A percentile compares a stretch with the other conserved stretches of the same genome.
phyloP scores from a whole-genome alignment of 2,329 filamentous ascomycete genomes.

The Tolypocladium capitatum region DNA sequence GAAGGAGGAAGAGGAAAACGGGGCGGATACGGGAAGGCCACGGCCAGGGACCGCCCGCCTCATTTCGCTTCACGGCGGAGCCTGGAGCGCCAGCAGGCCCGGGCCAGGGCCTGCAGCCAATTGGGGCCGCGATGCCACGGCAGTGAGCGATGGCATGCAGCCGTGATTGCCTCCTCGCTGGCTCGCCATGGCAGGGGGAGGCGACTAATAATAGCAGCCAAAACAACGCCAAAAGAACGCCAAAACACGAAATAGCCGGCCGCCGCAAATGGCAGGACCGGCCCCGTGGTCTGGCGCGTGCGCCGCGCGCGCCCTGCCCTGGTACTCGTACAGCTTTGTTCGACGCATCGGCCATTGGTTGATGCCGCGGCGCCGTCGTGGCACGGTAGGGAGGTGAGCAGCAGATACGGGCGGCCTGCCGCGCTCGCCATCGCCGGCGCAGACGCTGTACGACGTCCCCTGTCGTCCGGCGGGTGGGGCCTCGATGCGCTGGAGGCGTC shows the following conservation, averaged over 20 bases:
- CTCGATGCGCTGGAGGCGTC: too few species aligned
- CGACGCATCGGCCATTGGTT: neutral
- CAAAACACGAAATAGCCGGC: too few species aligned
- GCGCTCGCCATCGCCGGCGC: neutral
- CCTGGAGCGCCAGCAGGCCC: neutral
- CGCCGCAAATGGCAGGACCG: neutral
- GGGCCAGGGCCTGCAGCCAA: neutral
- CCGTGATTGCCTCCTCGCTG: neutral
- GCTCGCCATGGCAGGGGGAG: too few species aligned
- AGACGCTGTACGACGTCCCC: too few species aligned
- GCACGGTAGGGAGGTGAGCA: too few species aligned
- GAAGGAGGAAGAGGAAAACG: neutral
- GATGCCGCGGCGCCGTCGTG: neutral
- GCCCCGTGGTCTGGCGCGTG: neutral
- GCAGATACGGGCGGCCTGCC: too few species aligned
- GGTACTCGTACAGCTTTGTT: neutral
- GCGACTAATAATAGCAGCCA: too few species aligned
- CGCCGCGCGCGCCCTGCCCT: neutral
- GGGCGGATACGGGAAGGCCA: neutral
- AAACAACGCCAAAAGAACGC: too few species aligned
- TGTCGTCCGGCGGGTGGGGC: too few species aligned
- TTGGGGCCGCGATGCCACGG: neutral
- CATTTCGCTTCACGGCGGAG: constrained; percentile 10
- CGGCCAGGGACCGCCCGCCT: neutral
- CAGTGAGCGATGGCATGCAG: neutral